phyloP scores from a whole-genome alignment of 1,139 yeast species.

The Taiozyma sp. region DNA sequence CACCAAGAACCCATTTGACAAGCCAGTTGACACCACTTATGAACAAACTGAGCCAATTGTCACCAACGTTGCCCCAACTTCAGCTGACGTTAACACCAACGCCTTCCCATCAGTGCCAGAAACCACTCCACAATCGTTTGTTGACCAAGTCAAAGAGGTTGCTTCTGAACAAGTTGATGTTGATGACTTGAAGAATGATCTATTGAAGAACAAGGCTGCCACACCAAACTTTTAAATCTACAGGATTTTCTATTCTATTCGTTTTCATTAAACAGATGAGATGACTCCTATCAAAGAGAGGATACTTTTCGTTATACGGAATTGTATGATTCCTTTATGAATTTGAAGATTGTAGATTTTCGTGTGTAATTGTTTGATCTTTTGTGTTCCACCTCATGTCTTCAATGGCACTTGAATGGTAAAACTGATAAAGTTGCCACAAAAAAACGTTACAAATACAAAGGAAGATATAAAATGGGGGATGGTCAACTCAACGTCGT shows the following conservation, averaged over 20 bases:
- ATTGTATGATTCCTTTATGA: not conserved
- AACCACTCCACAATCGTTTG: constrained; percentile 20
- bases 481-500: too few relatives aligned
- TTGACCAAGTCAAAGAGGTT: constrained; percentile 16
- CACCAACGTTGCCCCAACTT: constrained; percentile 20
- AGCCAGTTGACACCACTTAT: constrained; percentile 1
- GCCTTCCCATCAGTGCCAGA: constrained; percentile 44
- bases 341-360: not conserved
- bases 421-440: too few relatives aligned
- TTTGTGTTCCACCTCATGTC: too few relatives aligned
- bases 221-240: not conserved
- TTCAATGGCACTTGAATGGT: too few relatives aligned
- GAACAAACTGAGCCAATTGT: constrained; percentile 22
- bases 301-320: not conserved
- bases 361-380: too few relatives aligned
- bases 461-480: too few relatives aligned
- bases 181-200: constrained; percentile 27
- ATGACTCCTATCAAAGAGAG: not conserved
- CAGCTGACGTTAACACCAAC: constrained; percentile 5
- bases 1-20: constrained; percentile 9
- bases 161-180: constrained; percentile 18
- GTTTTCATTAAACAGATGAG: not conserved
- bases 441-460: too few relatives aligned
- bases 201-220: constrained; percentile 24
- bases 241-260: not conserved